Evolutionary conservation across 2,329 filamentous ascomycete genomes (phyloP), one percentile per base, ranked within the genome.

Genomic region (Beauveria sp.): DNA sequence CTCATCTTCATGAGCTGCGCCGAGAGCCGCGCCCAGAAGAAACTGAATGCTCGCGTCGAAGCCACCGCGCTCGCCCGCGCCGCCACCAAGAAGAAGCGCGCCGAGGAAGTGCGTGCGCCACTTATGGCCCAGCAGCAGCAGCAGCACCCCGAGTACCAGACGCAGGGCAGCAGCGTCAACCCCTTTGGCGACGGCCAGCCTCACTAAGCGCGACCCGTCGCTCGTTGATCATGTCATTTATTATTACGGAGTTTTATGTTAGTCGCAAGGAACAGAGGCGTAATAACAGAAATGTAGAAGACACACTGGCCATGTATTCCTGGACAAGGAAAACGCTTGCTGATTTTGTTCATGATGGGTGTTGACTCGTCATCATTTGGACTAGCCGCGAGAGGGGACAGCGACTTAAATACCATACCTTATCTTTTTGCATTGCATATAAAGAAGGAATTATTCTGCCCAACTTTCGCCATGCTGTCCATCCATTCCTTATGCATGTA

Each of bases 1-100:
- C 70, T 85, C 61, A 76, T 78, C 68, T 79, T 79, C 74, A 73
- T 79, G 65, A 84, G 80, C 78, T 80, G 77, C 75, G 73, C 74
- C 64, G 81, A 85, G 66, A 74, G 77, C 66, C 71, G 70, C 69
- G 65, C 74, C 66, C 75, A 81, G 67, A 76, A 75, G 69, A 72
- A 74, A 52, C 70, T 76, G 40, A 71, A 70, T 59, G 77, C 77
- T 62, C 76, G 77, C 65, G 75, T 76, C 62, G 81, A 84, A 72
- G 79, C 79, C 50, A 77, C 76, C n/a, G 77, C 76, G 28, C 77
- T 80, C 56, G 79, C 78, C 54, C 78, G 78, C 70, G 78, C 78
- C 67, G 75, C 78, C 55, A 77, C 74, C 63, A 77, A 74, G 71
- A 77, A 77, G 72, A 71, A 75, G 68, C 71, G 74, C 54, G 70